phyloP scores from a whole-genome alignment of 225 moss, liverwort and hornwort genomes.

The Pleurozium schreberi region DNA sequence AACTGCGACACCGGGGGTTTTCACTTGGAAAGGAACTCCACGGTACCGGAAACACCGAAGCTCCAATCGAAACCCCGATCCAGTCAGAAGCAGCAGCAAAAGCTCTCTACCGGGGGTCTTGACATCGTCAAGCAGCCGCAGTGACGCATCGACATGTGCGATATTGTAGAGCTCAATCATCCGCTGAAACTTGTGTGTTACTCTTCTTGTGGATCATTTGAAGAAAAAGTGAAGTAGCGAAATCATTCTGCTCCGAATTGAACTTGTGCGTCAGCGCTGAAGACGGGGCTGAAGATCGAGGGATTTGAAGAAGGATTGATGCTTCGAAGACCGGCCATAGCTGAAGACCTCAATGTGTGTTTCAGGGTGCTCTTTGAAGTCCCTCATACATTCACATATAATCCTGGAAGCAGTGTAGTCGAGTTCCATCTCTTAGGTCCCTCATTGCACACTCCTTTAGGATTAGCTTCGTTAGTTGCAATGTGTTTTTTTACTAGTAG shows the following conservation, averaged over 20 bases:
- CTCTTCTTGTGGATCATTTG: neutral
- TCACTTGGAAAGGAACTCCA: neutral
- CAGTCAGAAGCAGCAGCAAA: neutral
- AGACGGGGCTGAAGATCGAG: too few species aligned
- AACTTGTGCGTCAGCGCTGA: neutral
- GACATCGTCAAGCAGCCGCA: neutral
- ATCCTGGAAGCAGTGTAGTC: too few species aligned
- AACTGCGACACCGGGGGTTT: neutral
- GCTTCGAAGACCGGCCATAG: neutral
- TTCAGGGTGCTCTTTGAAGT: neutral
- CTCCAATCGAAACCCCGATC: neutral
- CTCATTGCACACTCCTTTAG: too few species aligned
- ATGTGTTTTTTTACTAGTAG: too few species aligned
- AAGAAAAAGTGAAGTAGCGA: neutral
- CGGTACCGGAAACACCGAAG: neutral
- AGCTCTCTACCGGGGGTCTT: neutral
- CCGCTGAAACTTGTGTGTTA: neutral
- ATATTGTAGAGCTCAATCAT: neutral
- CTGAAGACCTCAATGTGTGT: neutral
- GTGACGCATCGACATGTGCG: neutral
- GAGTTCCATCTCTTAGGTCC: too few species aligned
- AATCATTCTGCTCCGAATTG: neutral
- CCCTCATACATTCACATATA: too few species aligned
- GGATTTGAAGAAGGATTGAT: neutral
- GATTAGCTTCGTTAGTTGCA: too few species aligned